Conservation (phyloP, 1,139 yeast species). For the Pneumocystis murina region DNA sequence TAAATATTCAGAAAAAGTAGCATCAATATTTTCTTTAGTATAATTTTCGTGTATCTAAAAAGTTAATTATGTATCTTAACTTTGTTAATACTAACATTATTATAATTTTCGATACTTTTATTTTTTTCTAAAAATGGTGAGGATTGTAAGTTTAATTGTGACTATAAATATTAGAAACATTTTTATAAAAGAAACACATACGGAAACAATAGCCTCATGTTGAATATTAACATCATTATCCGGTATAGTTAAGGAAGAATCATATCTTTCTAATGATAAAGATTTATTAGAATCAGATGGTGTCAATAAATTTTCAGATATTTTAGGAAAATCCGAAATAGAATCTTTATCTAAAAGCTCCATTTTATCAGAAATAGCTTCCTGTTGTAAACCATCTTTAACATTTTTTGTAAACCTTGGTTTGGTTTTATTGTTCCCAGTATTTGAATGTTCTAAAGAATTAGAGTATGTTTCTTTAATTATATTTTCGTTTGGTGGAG, state of each 20-base stretch:
- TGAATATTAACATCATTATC: not conserved
- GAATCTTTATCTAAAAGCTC: not conserved
- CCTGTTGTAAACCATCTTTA: not conserved
- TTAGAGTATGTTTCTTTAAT: not conserved
- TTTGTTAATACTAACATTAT: not conserved
- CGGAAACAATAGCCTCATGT: not conserved
- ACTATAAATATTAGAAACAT: not conserved
- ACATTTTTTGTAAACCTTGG: not conserved
- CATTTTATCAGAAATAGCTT: not conserved
- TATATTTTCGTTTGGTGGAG: not conserved
- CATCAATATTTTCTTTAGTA: not conserved
- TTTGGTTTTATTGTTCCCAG: not conserved
- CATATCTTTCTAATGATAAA: not conserved
- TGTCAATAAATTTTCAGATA: not conserved
- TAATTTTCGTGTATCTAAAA: not conserved
- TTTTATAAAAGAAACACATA: not conserved
- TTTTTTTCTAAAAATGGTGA: not conserved
- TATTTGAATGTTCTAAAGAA: not conserved
- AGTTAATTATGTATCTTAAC: not conserved
- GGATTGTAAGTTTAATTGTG: not conserved
- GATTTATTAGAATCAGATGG: not conserved
- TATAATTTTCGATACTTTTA: not conserved
- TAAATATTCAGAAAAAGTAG: not conserved
- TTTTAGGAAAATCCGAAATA: not conserved
- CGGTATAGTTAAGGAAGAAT: not conserved